phyloP scores from a whole-genome alignment of 176 grass and related monocot genomes.

The Bolboschoenus planiculmis region DNA sequence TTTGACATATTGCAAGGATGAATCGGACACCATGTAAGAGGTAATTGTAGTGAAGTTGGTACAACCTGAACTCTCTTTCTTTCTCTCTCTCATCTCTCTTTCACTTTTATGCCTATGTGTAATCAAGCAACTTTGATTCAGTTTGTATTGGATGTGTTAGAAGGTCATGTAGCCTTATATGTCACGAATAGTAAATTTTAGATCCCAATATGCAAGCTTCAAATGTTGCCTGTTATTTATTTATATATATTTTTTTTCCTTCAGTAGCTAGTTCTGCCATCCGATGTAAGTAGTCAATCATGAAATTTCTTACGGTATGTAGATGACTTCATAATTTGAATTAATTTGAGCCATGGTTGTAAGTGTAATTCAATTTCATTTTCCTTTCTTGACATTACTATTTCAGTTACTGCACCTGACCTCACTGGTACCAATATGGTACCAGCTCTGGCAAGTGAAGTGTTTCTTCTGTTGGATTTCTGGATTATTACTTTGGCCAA shows the following conservation, averaged over 20 bases:
- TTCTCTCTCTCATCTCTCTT: background rate
- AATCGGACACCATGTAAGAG: conserved; percentile 42
- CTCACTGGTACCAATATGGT: background rate
- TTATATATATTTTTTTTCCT: background rate
- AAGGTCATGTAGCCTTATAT: conserved; percentile 8
- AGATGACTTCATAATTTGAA: background rate
- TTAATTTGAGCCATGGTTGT: background rate
- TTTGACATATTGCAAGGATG: conserved; percentile 69
- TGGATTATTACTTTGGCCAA: background rate
- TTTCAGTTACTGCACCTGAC: background rate
- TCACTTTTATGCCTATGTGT: background rate
- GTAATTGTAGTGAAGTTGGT: background rate
- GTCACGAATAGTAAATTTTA: conserved; percentile 6
- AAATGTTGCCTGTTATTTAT: background rate
- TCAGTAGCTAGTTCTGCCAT: background rate
- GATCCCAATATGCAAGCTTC: conserved; percentile 10
- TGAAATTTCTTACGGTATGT: background rate
- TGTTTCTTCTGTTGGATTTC: background rate
- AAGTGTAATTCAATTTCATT: background rate
- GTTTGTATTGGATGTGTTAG: conserved; percentile 1
- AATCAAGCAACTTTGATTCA: conserved; percentile 28
- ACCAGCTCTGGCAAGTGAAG: background rate
- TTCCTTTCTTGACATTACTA: background rate
- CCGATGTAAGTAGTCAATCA: conserved; percentile 2
- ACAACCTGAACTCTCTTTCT: conserved; percentile 4